Evolutionary conservation across 1,284 basidiomycete species (phyloP).

Genomic region (Boletus sp.): DNA sequence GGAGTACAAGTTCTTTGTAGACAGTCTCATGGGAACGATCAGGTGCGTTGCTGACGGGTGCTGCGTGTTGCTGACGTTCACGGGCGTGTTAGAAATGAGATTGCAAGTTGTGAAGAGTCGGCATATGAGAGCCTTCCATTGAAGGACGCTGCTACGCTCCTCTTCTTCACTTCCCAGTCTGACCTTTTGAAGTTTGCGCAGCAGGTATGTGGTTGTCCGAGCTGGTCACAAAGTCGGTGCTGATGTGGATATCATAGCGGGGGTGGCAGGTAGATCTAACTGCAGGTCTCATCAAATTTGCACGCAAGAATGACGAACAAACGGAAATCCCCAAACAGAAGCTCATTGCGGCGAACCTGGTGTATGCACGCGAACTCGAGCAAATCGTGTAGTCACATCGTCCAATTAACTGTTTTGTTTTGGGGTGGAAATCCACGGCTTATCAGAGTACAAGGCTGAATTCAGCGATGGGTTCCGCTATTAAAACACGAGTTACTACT

Average conservation of each 20-base stretch:
- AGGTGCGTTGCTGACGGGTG: conserved; percentile 42
- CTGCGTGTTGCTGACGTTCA: conserved; percentile 2
- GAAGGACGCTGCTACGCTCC: conserved; percentile 81
- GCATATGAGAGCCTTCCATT: conserved; percentile 86
- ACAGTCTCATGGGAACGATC: conserved; percentile 90
- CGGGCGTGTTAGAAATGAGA: conserved; percentile 66
- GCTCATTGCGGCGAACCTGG: conserved; percentile 69
- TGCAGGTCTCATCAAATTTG: conserved; percentile 57
- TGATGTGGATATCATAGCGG: conserved; percentile 43
- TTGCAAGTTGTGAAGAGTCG: conserved; percentile 88
- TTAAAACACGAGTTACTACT: conserved; percentile 40
- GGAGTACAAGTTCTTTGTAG: conserved; percentile 89
- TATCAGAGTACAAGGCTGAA: conserved; percentile 16
- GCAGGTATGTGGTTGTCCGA: conserved; percentile 43
- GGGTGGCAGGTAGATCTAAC: conserved; percentile 71
- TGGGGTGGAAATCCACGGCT: not conserved
- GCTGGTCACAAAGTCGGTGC: not conserved
- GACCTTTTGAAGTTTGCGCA: conserved; percentile 78
- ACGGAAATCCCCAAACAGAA: conserved; percentile 79
- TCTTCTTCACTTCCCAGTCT: conserved; percentile 81
- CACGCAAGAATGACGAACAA: conserved; percentile 70
- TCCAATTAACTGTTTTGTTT: not conserved
- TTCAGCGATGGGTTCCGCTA: conserved; percentile 6
- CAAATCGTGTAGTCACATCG: conserved; percentile 69
- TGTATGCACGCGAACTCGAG: conserved; percentile 81